These are phyloP conservation scores for Phyllostachys edulis DNA, from an alignment of 176 grass and related monocot species.

Conservation along the genomic window DNA sequence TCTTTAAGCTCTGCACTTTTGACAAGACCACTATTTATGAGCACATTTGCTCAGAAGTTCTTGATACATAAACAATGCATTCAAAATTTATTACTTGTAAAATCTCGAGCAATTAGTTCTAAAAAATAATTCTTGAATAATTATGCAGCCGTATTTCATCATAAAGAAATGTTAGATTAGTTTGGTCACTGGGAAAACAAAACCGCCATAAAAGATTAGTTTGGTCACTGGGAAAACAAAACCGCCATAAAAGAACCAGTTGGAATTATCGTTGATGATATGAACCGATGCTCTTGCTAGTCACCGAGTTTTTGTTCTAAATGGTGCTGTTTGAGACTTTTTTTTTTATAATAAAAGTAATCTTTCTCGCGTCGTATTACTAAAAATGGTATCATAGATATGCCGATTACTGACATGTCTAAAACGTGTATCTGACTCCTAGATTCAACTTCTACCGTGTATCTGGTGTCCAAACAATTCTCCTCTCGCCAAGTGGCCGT, in stretches of 20 bases:
- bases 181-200: too few species aligned
- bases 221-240: not conserved
- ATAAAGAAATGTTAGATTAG: not conserved
- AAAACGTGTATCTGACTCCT: fast-evolving
- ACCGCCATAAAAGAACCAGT: not conserved
- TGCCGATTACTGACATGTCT: too few species aligned
- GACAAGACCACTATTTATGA: not conserved
- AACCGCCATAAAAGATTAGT: too few species aligned
- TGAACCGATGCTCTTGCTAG: not conserved
- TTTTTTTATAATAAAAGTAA: too few species aligned
- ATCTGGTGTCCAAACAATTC: too few species aligned
- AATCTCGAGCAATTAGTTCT: not conserved
- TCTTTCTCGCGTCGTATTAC: too few species aligned
- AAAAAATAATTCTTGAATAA: not conserved
- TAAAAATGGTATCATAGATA: too few species aligned
- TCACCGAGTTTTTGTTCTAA: not conserved
- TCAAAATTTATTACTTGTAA: not conserved
- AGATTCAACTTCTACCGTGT: too few species aligned
- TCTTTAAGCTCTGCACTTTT: not conserved
- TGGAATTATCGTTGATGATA: conserved; percentile 20
- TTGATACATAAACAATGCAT: not conserved
- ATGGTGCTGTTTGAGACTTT: too few species aligned
- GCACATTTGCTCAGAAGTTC: not conserved
- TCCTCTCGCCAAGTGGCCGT: too few species aligned
- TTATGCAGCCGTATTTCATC: conserved; percentile 3